These are phyloP conservation scores for Tephrocybe sp. DNA, from an alignment of 768 basidiomycete species.

Conservation along the genomic window DNA sequence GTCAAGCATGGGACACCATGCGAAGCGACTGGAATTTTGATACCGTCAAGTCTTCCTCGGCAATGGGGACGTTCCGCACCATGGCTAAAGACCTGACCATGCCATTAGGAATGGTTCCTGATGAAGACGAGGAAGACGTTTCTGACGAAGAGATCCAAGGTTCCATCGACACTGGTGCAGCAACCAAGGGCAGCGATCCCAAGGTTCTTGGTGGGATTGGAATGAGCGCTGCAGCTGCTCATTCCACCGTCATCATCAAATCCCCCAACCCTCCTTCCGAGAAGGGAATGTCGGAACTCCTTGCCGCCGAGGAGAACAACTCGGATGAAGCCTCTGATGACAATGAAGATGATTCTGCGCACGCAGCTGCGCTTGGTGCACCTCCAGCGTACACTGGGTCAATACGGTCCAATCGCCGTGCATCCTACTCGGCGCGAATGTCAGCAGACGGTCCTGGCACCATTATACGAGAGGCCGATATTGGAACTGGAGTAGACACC, in stretches of 20 bases:
- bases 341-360: conserved; percentile 22
- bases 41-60: conserved; percentile 67
- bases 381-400: conserved; percentile 77
- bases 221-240: conserved; percentile 52
- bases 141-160: conserved; percentile 38
- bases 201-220: conserved; percentile 38
- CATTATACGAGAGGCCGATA: conserved; percentile 72
- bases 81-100: conserved; percentile 64
- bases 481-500: conserved; percentile 87
- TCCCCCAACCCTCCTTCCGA: conserved; percentile 35
- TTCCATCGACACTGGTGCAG: conserved; percentile 60
- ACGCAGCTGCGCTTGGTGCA: conserved; percentile 42
- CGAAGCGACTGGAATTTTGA: conserved; percentile 97
- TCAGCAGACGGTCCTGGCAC: conserved; percentile 65
- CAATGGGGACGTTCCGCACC: conserved; percentile 76
- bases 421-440: conserved; percentile 78
- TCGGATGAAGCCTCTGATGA: conserved; percentile 45
- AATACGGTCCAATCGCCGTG: conserved; percentile 57
- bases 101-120: conserved; percentile 55
- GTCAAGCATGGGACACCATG: conserved; percentile 75
- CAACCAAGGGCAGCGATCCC: conserved; percentile 64
- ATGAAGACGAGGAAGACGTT: conserved; percentile 49
- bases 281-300: conserved; percentile 39
- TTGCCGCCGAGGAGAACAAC: conserved; percentile 27
- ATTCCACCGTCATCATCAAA: conserved; percentile 75